Evolutionary conservation across 306 rosid species (phyloP), one percentile per base, ranked within the genome.

Genomic region (Biancaea sappan): DNA sequence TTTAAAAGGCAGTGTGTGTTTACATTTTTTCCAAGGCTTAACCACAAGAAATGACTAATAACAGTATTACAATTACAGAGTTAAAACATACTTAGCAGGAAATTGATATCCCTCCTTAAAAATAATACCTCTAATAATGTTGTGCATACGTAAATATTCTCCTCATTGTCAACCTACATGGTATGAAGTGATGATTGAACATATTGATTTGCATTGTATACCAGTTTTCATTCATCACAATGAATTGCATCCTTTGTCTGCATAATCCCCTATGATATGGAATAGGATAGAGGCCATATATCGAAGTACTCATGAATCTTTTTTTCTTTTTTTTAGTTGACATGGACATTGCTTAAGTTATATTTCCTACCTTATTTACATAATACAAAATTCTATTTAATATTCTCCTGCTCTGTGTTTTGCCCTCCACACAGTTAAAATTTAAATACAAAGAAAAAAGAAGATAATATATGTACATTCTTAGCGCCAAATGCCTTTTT

Each of bases 291-390:
- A 16, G 19, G 43, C 14, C 41, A 59, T 10, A 3, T 15, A 31
- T 10, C 14, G n/a, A 47, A 57, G 8, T 4, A 40, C 51, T 29
- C 21, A 14, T 12, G 48, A 31, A 10, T 46, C 19, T 1, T 25
- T 10, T 3, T n/a, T 5, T 32, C 66, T 14, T 1, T n/a, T 43
- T 5, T 2, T 4, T 5, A 16, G 31, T 29, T 35, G 7, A 9
- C 25, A 57, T 16, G 24, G 19, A 62, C 37, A 15, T 22, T 47
- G 53, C 52, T 2, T 19, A 31, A 60, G 56, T 37, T 10, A 26
- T 25, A 51, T 40, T 50, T 12, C 47, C 81, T 53, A 64, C 35
- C 32, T 40, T 72, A 66, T 72, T 66, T 66, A 76, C 67, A 76
- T 26, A 18, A 44, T 47, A 26, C 60, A 71, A 31, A 69, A 69